phyloP scores from a whole-genome alignment of 371 early-diverging fungal species.

The Haplosporangium sp. region DNA sequence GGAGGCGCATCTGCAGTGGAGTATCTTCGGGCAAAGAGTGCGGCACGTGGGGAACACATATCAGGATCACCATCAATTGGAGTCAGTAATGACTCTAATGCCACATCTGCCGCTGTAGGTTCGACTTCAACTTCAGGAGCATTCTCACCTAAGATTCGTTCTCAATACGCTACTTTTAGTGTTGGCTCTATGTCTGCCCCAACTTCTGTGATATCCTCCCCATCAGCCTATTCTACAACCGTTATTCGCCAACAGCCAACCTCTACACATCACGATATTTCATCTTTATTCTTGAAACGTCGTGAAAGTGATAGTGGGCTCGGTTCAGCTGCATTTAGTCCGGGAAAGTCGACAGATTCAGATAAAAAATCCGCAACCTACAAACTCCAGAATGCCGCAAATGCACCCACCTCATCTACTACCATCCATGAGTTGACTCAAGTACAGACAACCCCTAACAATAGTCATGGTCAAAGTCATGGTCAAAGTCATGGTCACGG shows the following conservation, averaged over 20 bases:
- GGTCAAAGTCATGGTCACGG: background rate
- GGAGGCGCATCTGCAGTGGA: slow-evolving; percentile 45
- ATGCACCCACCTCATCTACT: slow-evolving; percentile 7
- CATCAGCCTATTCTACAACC: slow-evolving; percentile 14
- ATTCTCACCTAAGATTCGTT: slow-evolving; percentile 17
- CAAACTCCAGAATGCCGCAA: slow-evolving; percentile 24
- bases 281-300: slow-evolving; percentile 29
- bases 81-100: background rate
- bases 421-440: background rate
- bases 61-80: slow-evolving; percentile 22
- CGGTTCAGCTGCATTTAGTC: slow-evolving; percentile 12
- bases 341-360: background rate
- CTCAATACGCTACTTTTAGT: slow-evolving; percentile 1
- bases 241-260: slow-evolving; percentile 13
- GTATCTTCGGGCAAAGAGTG: slow-evolving; percentile 48
- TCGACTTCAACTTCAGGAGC: background rate
- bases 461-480: background rate
- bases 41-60: slow-evolving; percentile 40
- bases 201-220: slow-evolving; percentile 10
- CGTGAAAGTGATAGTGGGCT: slow-evolving; percentile 34
- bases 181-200: slow-evolving; percentile 19
- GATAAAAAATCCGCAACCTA: background rate
- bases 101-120: background rate
- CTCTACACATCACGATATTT: slow-evolving; percentile 30
- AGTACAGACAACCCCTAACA: background rate